phyloP scores from a whole-genome alignment of 2,329 filamentous ascomycete species.

The Dryadomyces sulphureus region DNA sequence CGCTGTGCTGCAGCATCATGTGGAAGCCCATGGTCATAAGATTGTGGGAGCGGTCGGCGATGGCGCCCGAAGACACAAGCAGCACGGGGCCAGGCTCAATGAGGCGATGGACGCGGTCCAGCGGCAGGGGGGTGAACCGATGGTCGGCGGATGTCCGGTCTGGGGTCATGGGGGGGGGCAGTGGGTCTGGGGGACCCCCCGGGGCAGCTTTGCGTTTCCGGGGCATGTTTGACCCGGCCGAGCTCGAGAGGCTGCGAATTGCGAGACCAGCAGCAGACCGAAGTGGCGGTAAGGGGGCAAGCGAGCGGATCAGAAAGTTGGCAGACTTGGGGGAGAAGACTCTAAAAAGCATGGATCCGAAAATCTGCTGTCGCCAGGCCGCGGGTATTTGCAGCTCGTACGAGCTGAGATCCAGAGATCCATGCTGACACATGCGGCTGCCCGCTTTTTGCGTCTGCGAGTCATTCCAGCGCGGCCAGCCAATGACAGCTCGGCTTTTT shows the following conservation, averaged over 20 bases:
- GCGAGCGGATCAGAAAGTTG: too few relatives aligned
- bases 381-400: too few relatives aligned
- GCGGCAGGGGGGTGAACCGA: constrained; percentile 12
- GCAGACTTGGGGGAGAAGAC: too few relatives aligned
- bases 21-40: constrained; percentile 23
- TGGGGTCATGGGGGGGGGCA: neutral
- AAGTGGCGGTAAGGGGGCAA: too few relatives aligned
- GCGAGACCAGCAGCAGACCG: too few relatives aligned
- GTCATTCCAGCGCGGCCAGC: neutral
- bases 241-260: too few relatives aligned
- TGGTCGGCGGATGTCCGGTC: neutral
- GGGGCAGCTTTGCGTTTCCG: neutral
- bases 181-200: neutral
- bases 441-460: neutral
- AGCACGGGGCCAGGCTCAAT: constrained; percentile 21
- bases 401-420: too few relatives aligned
- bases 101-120: constrained; percentile 17
- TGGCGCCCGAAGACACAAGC: constrained; percentile 18
- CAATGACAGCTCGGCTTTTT: neutral
- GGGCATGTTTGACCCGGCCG: neutral
- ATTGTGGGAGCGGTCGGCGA: constrained; percentile 18
- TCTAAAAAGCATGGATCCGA: too few relatives aligned
- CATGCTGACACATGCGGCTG: too few relatives aligned
- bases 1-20: constrained; percentile 22
- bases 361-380: too few relatives aligned